A percentile compares a stretch with the other conserved stretches of the same genome.
These are phyloP conservation scores for Narthecium ossifragum DNA, from an alignment of 106 monocot species.

Conservation along the genomic window DNA sequence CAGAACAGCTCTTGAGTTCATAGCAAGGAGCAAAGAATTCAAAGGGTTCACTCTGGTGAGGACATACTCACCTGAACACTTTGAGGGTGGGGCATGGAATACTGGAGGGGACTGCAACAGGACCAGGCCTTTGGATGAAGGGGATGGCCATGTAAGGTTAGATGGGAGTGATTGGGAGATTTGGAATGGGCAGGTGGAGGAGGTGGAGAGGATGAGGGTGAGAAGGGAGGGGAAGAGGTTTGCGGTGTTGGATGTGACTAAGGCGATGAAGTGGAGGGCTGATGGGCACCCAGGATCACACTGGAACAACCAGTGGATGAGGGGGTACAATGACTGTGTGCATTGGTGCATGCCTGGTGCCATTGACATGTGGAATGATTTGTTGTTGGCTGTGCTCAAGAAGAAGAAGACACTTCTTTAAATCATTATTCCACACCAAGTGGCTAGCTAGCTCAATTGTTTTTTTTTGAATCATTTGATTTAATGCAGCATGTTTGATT, in stretches of 20 bases:
- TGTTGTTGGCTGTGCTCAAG: constrained; percentile 3
- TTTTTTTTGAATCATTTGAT: no score
- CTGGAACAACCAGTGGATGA: constrained; percentile 18
- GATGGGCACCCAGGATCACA: constrained; percentile 24
- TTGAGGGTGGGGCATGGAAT: constrained; percentile 59
- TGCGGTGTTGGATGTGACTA: constrained; percentile 26
- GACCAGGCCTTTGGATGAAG: constrained; percentile 25
- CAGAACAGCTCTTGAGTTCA: constrained; percentile 28
- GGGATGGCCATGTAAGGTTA: no score
- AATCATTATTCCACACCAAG: no score
- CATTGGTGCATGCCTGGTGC: constrained; percentile 40
- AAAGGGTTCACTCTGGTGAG: constrained; percentile 29
- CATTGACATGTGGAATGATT: constrained; percentile 25
- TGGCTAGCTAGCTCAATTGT: no score
- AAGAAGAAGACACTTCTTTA: no score
- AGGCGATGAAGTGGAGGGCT: constrained; percentile 17
- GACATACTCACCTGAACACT: constrained; percentile 63
- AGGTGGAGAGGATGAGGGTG: constrained; percentile 17
- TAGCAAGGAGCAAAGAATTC: constrained; percentile 12
- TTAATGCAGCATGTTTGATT: no score
- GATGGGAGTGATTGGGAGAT: constrained; percentile 19
- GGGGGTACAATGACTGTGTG: constrained; percentile 16
- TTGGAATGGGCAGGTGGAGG: constrained; percentile 34
- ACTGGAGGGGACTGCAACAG: constrained; percentile 54
- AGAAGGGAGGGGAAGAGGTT: constrained; percentile 28